Base-by-base conservation (phyloP, 179 eudicot genomes). In the Vitellaria paradoxa region DNA sequence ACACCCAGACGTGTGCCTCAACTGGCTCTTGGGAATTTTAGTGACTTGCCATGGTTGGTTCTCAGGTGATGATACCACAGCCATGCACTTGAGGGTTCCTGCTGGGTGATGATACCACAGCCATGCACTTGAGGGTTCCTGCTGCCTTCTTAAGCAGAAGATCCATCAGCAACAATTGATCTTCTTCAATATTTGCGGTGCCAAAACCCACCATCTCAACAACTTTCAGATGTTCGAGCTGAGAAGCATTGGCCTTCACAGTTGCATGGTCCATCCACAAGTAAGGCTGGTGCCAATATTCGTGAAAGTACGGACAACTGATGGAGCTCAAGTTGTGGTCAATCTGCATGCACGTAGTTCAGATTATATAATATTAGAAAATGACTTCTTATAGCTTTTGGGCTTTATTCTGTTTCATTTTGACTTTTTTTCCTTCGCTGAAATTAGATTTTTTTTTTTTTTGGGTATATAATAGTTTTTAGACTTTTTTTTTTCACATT, bases 201-300 rank as follows among this genome's bases (percentile, higher is more conserved):
- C 10, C 49, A 47, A 72, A 81, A 14, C 84, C 84, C 5, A 49
- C 12, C 26, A 77, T 3, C 45, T 66, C 60, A 24, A 81, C 56
- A 7, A 14, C 30, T 23, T 66, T 77, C 24, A 81, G 50, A 59
- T 81, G 74, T 4, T 67, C 10, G 0, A 81, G 77, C 26, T 45
- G 73, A 65, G 30, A 66, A 72, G 69, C 74, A 15, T 65, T 37
- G 1, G 53, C 37, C 50, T 67, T 81, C 42, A 59, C 73, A 8
- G 69, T 50, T 55, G 68, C 53, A 21, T 50, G 55, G 67, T 81
- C 78, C 74, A 67, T 13, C 75, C 57, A 73, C 62, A 81, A 60
- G 50, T 77, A 74, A 26, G 80, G 84, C 73, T 79, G 78, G 6
- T 79, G 82, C 77, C 81, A 77, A 46, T 30, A 57, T 24, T 65